These are phyloP conservation scores for Zygnema circumcarinatum DNA, from an alignment of 139 green algal species.

Conservation along the genomic window DNA sequence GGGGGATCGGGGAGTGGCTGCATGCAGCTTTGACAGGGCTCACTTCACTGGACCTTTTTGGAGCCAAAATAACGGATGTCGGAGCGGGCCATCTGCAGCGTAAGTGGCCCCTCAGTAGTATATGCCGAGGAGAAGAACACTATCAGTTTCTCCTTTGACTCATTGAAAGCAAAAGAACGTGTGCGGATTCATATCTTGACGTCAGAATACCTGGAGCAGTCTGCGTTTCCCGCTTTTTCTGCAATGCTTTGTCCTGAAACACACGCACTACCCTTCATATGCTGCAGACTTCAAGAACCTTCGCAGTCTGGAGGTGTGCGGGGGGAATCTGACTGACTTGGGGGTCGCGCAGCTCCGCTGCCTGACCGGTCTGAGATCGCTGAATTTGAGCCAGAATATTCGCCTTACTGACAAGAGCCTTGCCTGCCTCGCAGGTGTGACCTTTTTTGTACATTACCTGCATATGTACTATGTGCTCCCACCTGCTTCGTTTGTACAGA, in stretches of 20 bases:
- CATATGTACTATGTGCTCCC: neutral
- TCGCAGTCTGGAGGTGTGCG: conserved; percentile 50
- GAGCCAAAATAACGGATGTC: conserved; percentile 52
- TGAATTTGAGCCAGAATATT: conserved; percentile 51
- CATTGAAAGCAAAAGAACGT: too few relatives aligned
- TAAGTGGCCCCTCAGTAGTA: conserved; percentile 15
- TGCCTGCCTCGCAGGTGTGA: neutral
- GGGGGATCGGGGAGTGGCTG: too few relatives aligned
- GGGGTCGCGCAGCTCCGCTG: conserved; percentile 38
- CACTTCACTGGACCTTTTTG: conserved; percentile 52
- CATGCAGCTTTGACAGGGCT: conserved; percentile 44
- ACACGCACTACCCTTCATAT: too few relatives aligned
- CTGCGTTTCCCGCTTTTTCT: too few relatives aligned
- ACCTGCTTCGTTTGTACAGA: neutral
- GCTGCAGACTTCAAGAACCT: conserved; percentile 51
- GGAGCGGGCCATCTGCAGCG: conserved; percentile 29
- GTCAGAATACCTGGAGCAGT: too few relatives aligned
- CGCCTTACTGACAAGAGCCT: conserved; percentile 16
- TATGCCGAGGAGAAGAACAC: too few relatives aligned
- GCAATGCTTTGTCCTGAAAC: too few relatives aligned
- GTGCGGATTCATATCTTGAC: too few relatives aligned
- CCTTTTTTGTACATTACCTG: conserved; percentile 3
- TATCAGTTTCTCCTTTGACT: too few relatives aligned
- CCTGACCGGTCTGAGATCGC: conserved; percentile 37
- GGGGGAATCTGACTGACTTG: conserved; percentile 45